Conservation (phyloP, 192 early-diverging fungal genomes). For the Entrophospora sp. region DNA sequence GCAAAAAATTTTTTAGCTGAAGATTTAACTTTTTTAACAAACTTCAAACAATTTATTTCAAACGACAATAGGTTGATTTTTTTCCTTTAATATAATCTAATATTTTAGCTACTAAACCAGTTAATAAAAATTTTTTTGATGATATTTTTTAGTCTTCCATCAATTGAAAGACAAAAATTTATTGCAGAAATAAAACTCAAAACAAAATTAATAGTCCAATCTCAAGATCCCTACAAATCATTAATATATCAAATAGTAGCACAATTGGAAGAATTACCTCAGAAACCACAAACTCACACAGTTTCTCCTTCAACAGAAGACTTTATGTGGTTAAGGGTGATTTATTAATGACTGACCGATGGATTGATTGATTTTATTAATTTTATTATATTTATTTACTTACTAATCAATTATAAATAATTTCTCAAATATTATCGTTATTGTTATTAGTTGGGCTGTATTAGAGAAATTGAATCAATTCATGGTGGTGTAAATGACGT, state of each 20-base stretch:
- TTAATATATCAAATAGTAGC: slow-evolving; percentile 87
- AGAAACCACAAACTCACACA: slow-evolving; percentile 52
- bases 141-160: slow-evolving; percentile 28
- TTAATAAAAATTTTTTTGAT: not conserved
- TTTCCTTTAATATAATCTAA: not conserved
- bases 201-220: slow-evolving; percentile 31
- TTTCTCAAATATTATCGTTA: too few relatives aligned
- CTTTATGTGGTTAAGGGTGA: slow-evolving; percentile 83
- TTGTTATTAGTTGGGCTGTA: not conserved
- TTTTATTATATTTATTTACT: not conserved
- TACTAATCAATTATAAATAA: too few relatives aligned
- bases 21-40: slow-evolving; percentile 61
- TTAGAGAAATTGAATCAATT: not conserved
- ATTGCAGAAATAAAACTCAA: slow-evolving; percentile 48
- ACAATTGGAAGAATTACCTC: slow-evolving; percentile 54
- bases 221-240: slow-evolving; percentile 85
- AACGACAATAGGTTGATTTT: slow-evolving; percentile 33
- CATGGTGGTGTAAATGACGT: slow-evolving; percentile 25
- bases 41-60: slow-evolving; percentile 58
- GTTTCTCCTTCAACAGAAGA: slow-evolving; percentile 81
- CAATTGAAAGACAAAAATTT: slow-evolving; percentile 44
- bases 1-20: slow-evolving; percentile 45
- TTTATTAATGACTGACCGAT: too few relatives aligned
- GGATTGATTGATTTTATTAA: not conserved
- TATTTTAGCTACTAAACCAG: not conserved